Evolutionary conservation across 345 rosid genomes (phyloP), one percentile per base, ranked within the genome.

Genomic region (Toxicodendron radicans): DNA sequence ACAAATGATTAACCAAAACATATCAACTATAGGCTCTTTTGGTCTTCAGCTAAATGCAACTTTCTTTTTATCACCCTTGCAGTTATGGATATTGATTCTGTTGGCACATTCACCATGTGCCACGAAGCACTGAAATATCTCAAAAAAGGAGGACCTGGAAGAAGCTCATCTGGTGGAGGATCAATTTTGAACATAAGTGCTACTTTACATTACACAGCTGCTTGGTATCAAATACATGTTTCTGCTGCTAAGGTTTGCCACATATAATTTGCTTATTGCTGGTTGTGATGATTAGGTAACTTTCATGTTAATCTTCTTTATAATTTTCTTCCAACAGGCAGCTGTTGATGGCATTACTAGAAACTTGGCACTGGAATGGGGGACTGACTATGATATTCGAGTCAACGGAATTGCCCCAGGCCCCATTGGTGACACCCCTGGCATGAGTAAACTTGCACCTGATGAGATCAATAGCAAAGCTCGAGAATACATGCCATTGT

Each of bases 391-490:
- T 62, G 87, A 83, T 74, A 73, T 85, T 66, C 82, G 83, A 74
- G 90, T 82, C 30, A 88, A 92, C 76, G 95, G 94, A 57, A 90
- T 92, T 66, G 97, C 97, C 2, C 97, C 97, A 18, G 97, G 97
- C 1, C 97, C 97, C 20, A 90, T 92, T 14, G 85, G 75, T 30
- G 95, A 77, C 71, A 90, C 97, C 65, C 88, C 97, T 30, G 97
- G 95, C 59, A 79, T 92, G 90, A 87, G 89, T 75, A 92, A 92
- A 79, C 92, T 92, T 45, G 90, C 51, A 62, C 97, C 95, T 0
- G 85, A 84, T 0, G 95, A 90, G 85, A 86, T 92, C 63, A 76
- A 69, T 59, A 85, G 62, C 84, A 79, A 72, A 75, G 73, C 81
- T 21, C 53, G 59, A 69, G 87, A 86, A 3, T 65, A 57, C 56